Percentiles rank a stretch among this genome's conserved stretches.
Conservation (phyloP, 2,329 filamentous ascomycete genomes). For the Waltergamsia citrina region DNA sequence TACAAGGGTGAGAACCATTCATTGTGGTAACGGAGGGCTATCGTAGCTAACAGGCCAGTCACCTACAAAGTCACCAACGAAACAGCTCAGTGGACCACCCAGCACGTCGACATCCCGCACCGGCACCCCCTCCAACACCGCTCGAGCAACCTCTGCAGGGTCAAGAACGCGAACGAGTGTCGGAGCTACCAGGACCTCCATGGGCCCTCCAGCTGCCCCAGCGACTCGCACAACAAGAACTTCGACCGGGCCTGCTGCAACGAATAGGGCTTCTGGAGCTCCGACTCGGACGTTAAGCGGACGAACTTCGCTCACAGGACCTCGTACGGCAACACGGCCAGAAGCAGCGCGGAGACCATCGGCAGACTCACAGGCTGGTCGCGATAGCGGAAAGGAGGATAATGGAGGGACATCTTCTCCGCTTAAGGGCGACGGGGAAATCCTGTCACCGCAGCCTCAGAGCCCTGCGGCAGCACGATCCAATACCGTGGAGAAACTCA, state of each 20-base stretch:
- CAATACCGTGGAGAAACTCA: constrained; percentile 42
- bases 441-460: constrained; percentile 35
- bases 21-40: not conserved
- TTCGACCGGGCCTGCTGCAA: constrained; percentile 11
- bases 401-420: constrained; percentile 28
- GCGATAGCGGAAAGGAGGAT: constrained; percentile 27
- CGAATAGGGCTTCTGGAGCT: not conserved
- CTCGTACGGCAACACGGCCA: constrained; percentile 25
- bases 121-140: constrained; percentile 52
- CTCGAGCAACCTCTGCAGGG: constrained; percentile 31
- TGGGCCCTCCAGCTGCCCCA: constrained; percentile 54
- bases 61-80: constrained; percentile 71
- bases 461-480: constrained; percentile 43
- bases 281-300: constrained; percentile 27
- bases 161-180: constrained; percentile 46
- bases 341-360: constrained; percentile 33
- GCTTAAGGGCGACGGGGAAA: constrained; percentile 40
- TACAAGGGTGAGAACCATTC: constrained; percentile 34
- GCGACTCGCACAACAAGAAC: constrained; percentile 25
- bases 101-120: constrained; percentile 53
- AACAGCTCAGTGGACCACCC: constrained; percentile 52
- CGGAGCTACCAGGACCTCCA: constrained; percentile 49
- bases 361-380: constrained; percentile 33
- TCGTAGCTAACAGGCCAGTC: constrained; percentile 37
- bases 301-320: constrained; percentile 27